phyloP scores from a whole-genome alignment of 2,329 filamentous ascomycete species.

The Cercospora zeae-maydis region DNA sequence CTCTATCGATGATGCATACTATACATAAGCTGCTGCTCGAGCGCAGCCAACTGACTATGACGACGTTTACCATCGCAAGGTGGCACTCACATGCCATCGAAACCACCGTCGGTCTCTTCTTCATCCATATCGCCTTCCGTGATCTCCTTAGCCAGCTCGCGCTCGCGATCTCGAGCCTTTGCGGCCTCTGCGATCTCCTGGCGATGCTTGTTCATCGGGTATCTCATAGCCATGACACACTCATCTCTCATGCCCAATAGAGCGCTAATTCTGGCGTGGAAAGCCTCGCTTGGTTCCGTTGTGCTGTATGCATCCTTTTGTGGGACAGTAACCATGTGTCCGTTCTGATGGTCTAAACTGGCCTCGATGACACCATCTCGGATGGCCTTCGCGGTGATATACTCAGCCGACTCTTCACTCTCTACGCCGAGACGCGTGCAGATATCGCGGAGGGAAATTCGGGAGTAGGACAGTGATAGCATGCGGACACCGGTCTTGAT shows the following conservation, averaged over 20 bases:
- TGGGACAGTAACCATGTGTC: slow-evolving; percentile 98
- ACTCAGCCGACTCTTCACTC: slow-evolving; percentile 95
- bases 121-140: slow-evolving; percentile 89
- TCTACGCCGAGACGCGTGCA: slow-evolving; percentile 91
- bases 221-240: slow-evolving; percentile 99
- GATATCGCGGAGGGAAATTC: slow-evolving; percentile 94
- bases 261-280: slow-evolving; percentile 92
- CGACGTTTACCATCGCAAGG: neutral
- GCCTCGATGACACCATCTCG: slow-evolving; percentile 96
- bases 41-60: slow-evolving; percentile 39
- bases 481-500: slow-evolving; percentile 99
- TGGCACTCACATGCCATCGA: slow-evolving; percentile 71
- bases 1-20: slow-evolving; percentile 13
- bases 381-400: slow-evolving; percentile 98
- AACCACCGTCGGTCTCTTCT: slow-evolving; percentile 65
- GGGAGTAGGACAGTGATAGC: slow-evolving; percentile 97
- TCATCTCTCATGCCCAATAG: slow-evolving; percentile 92
- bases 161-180: slow-evolving; percentile 92
- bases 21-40: neutral
- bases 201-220: slow-evolving; percentile 98
- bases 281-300: slow-evolving; percentile 90
- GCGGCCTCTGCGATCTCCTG: slow-evolving; percentile 97
- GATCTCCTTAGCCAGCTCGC: slow-evolving; percentile 98
- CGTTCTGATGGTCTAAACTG: slow-evolving; percentile 85
- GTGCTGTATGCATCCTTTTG: slow-evolving; percentile 95